phyloP scores from a whole-genome alignment of 768 basidiomycete species.

The Hemileccinum rubropunctum region DNA sequence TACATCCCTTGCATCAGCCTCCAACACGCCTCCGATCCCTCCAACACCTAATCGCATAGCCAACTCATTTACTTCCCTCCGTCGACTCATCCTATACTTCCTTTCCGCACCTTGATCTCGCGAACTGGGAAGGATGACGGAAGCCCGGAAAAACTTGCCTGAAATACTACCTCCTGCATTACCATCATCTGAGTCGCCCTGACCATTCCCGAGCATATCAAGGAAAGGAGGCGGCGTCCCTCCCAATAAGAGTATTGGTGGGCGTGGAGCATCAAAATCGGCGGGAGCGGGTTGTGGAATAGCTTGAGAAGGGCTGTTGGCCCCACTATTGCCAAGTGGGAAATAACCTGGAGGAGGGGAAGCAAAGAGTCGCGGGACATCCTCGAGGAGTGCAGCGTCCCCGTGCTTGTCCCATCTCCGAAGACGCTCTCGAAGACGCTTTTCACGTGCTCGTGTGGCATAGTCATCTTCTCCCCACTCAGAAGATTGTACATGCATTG shows the following conservation, averaged over 20 bases:
- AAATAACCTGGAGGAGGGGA: slow-evolving; percentile 19
- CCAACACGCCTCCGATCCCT: slow-evolving; percentile 66
- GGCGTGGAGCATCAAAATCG: slow-evolving; percentile 24
- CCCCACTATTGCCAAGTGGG: neutral
- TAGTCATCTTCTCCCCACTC: slow-evolving; percentile 69
- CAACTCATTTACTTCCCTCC: slow-evolving; percentile 77
- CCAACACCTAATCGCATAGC: slow-evolving; percentile 83
- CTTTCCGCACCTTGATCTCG: slow-evolving; percentile 57
- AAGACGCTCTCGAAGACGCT: slow-evolving; percentile 66
- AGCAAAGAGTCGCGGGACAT: slow-evolving; percentile 54
- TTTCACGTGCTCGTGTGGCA: slow-evolving; percentile 67
- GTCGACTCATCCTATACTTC: slow-evolving; percentile 53
- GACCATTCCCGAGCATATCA: slow-evolving; percentile 24
- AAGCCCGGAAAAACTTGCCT: slow-evolving; percentile 60
- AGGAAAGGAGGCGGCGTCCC: slow-evolving; percentile 19
- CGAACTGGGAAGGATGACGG: slow-evolving; percentile 61
- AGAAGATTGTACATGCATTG: slow-evolving; percentile 11
- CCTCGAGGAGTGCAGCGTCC: slow-evolving; percentile 55
- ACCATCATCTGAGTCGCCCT: slow-evolving; percentile 16
- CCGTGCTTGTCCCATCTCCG: slow-evolving; percentile 68
- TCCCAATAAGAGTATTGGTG: slow-evolving; percentile 26
- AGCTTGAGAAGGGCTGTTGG: slow-evolving; percentile 12
- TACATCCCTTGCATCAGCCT: slow-evolving; percentile 17
- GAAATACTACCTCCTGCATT: slow-evolving; percentile 8
- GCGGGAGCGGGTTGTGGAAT: slow-evolving; percentile 26